These are phyloP conservation scores for Trichoderma cornu-damae DNA, from an alignment of 2,329 filamentous ascomycete species.

Conservation along the genomic window DNA sequence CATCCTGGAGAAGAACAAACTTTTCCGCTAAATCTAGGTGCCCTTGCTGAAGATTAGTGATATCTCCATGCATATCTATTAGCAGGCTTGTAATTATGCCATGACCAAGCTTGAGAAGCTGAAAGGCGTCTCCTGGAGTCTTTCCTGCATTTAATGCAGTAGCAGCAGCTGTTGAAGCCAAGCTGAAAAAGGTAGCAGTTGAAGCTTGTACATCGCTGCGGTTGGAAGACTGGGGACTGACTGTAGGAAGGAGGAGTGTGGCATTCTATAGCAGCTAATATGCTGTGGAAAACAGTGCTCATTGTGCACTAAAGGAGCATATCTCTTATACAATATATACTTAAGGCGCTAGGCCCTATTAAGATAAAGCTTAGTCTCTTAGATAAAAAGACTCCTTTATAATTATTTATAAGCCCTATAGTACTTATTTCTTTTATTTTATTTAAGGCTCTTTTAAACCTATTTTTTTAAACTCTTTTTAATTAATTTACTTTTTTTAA, in stretches of 20 bases:
- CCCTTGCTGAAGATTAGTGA: not conserved
- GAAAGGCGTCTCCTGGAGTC: not conserved
- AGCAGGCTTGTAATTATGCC: not conserved
- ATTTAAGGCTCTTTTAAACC: no score
- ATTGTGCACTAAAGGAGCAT: no score
- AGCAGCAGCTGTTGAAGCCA: not conserved
- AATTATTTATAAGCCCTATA: no score
- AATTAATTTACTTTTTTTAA: no score
- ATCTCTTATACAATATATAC: no score
- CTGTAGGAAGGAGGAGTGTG: not conserved
- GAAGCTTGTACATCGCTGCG: not conserved
- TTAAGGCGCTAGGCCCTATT: no score
- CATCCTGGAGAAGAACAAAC: not conserved
- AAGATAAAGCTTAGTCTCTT: no score
- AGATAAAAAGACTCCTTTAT: no score
- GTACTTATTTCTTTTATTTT: no score
- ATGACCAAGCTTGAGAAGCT: not conserved
- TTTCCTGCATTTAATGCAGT: not conserved
- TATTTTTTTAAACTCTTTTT: no score
- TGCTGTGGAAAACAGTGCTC: no score
- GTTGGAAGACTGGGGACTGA: not conserved
- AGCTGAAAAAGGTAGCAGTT: not conserved
- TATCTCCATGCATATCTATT: not conserved
- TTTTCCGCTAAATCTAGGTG: not conserved
- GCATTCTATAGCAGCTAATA: not conserved